phyloP scores from a whole-genome alignment of 2,329 filamentous ascomycete species.

The Colletotrichum chlorophyti region DNA sequence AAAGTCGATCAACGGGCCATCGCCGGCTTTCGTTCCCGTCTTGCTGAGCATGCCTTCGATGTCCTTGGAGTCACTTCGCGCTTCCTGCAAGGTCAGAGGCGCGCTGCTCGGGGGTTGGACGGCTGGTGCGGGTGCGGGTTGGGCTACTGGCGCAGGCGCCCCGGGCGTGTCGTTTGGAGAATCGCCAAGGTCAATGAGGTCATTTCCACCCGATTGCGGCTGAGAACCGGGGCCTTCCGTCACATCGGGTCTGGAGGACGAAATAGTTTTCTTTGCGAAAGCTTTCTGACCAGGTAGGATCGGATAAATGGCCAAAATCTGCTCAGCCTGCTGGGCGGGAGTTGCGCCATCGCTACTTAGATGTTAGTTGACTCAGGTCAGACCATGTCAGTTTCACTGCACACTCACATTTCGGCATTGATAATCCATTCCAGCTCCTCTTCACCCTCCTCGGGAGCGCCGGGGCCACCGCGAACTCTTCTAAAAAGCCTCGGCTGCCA shows the following conservation, averaged over 20 bases:
- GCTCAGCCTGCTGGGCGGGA: constrained; percentile 75
- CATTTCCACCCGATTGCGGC: constrained; percentile 36
- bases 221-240: constrained; percentile 22
- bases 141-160: constrained; percentile 9
- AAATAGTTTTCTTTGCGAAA: constrained; percentile 61
- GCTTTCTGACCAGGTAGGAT: constrained; percentile 79
- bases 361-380: constrained; percentile 11
- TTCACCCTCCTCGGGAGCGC: constrained; percentile 78
- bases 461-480: constrained; percentile 72
- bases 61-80: constrained; percentile 37
- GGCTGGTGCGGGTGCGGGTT: constrained; percentile 5
- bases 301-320: constrained; percentile 86
- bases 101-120: not conserved
- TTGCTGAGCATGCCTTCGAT: constrained; percentile 52
- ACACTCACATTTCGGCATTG: constrained; percentile 77
- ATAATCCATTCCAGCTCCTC: constrained; percentile 96
- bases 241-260: constrained; percentile 43
- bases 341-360: constrained; percentile 64
- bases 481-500: constrained; percentile 92
- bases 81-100: not conserved
- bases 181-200: constrained; percentile 64
- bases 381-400: not conserved
- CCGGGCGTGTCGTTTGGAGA: constrained; percentile 10
- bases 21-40: constrained; percentile 52
- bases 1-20: constrained; percentile 64